Percentiles rank a stretch among this genome's conserved stretches.
Evolutionary conservation across 495 filamentous ascomycete genomes (phyloP).

Genomic region (Penicillium fimorum): DNA sequence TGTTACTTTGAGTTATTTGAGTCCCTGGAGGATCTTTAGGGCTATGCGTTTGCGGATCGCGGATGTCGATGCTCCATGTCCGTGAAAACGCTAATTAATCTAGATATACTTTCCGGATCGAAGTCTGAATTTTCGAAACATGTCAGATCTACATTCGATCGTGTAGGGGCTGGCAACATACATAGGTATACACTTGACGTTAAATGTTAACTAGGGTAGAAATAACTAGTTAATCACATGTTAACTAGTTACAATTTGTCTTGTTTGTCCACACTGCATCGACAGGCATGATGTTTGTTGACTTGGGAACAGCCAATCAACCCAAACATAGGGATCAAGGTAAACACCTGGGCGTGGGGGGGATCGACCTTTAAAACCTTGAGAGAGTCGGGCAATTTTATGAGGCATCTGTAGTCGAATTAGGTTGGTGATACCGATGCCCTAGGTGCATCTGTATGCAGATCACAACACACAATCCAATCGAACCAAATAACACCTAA

Average conservation of each 20-base stretch:
- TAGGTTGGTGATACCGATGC: conserved; percentile 8
- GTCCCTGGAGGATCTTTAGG: not conserved
- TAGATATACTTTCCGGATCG: not conserved
- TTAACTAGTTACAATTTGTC: conserved; percentile 5
- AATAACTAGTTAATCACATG: conserved; percentile 11
- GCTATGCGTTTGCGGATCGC: not conserved
- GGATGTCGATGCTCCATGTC: not conserved
- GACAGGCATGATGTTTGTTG: conserved; percentile 5
- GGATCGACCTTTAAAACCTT: not conserved
- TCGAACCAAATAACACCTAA: not conserved
- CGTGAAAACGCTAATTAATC: not conserved
- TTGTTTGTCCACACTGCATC: not conserved
- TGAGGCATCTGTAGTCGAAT: not conserved
- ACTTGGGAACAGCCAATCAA: not conserved
- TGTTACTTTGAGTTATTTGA: not conserved
- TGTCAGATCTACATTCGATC: not conserved
- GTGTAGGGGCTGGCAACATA: not conserved
- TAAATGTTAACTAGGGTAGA: conserved; percentile 1
- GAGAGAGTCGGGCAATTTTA: not conserved
- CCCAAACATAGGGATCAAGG: not conserved
- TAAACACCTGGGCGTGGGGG: not conserved
- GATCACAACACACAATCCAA: not conserved
- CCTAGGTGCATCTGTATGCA: conserved; percentile 9
- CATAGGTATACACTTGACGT: not conserved
- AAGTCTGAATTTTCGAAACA: not conserved